Evolutionary conservation across 2,329 filamentous ascomycete species (phyloP).

Genomic region (Pestalotiopsis fici): DNA sequence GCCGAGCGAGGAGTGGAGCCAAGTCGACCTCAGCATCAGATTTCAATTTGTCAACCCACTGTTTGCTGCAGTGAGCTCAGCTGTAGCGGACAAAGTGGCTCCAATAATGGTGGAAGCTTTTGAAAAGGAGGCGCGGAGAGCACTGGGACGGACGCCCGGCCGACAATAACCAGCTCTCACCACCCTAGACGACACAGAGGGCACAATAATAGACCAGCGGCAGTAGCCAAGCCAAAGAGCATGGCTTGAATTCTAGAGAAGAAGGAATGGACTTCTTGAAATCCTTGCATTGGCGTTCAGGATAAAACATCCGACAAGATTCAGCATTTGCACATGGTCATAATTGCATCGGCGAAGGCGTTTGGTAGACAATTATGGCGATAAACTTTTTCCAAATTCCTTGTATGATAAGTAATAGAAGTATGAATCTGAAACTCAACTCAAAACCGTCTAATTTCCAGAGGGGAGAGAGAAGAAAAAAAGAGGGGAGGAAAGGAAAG

Average conservation of each 20-base stretch:
- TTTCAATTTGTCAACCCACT: slow-evolving; percentile 90
- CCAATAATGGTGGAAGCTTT: slow-evolving; percentile 92
- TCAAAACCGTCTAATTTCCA: not conserved
- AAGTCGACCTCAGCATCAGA: slow-evolving; percentile 74
- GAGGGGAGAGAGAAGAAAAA: too few species aligned
- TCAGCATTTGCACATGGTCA: not conserved
- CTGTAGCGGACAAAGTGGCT: slow-evolving; percentile 82
- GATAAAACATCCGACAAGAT: not conserved
- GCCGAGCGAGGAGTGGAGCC: slow-evolving; percentile 50
- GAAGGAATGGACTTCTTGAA: not conserved
- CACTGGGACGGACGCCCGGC: slow-evolving; percentile 39
- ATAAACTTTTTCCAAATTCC: not conserved
- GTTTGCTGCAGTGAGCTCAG: slow-evolving; percentile 78
- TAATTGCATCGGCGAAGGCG: not conserved
- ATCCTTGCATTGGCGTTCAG: not conserved
- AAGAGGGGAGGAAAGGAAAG: too few species aligned
- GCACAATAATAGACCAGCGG: not conserved
- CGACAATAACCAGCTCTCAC: not conserved
- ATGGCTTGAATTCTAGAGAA: not conserved
- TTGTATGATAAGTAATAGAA: not conserved
- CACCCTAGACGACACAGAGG: too few species aligned
- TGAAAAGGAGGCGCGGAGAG: slow-evolving; percentile 71
- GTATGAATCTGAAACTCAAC: not conserved
- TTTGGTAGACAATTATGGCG: not conserved
- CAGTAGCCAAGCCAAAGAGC: not conserved